Conservation (phyloP, 371 early-diverging fungal species). For the Umbelopsis sp. region DNA sequence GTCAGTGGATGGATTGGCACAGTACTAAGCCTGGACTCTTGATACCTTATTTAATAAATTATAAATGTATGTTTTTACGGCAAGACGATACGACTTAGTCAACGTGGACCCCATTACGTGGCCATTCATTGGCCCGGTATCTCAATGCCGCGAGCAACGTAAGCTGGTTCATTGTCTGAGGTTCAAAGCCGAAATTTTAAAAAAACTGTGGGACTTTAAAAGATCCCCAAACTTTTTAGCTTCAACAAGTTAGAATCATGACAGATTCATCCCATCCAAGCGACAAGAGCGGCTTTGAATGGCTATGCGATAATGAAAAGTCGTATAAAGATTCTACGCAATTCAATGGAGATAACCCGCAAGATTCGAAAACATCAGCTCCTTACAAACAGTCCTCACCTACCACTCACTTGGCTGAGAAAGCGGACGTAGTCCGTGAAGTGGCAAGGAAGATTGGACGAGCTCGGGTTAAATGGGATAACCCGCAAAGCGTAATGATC, state of each 20-base stretch:
- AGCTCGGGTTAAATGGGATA: slow-evolving; percentile 65
- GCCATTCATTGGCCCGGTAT: slow-evolving; percentile 1
- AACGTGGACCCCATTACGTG: neutral
- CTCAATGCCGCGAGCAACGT: neutral
- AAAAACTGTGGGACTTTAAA: neutral
- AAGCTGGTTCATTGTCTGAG: slow-evolving; percentile 7
- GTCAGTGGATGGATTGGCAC: slow-evolving; percentile 16
- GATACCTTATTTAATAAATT: neutral
- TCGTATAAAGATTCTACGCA: neutral
- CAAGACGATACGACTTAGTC: too few species aligned
- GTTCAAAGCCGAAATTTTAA: neutral
- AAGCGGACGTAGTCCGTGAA: slow-evolving; percentile 33
- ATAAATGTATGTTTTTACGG: neutral
- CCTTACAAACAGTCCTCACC: neutral
- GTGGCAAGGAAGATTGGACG: slow-evolving; percentile 43
- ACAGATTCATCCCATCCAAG: neutral
- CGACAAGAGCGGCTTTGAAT: neutral
- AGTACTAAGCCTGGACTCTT: slow-evolving; percentile 9
- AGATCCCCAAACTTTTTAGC: neutral
- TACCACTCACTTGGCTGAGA: slow-evolving; percentile 29
- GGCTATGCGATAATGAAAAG: neutral
- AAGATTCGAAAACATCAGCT: neutral
- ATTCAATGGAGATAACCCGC: neutral
- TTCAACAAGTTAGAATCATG: neutral
- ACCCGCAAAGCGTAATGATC: slow-evolving; percentile 77